Percentiles rank a stretch among this genome's conserved stretches.
These are phyloP conservation scores for Hericium coralloides DNA, from an alignment of 768 basidiomycete species.

Conservation along the genomic window DNA sequence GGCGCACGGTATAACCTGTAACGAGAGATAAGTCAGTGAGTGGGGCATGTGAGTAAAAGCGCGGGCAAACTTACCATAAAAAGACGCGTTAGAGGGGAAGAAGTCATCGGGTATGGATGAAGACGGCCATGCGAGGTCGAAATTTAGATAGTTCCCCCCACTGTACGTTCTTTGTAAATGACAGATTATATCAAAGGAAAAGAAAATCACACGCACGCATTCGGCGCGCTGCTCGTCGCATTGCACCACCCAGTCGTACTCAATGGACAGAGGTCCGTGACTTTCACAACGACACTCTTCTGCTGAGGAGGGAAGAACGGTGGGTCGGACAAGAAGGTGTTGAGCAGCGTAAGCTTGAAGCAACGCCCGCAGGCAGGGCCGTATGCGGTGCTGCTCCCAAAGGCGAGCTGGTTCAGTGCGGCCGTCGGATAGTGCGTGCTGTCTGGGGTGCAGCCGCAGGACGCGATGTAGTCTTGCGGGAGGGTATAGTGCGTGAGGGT, in stretches of 20 bases:
- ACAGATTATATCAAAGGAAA: conserved; percentile 52
- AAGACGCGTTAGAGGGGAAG: conserved; percentile 60
- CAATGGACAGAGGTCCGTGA: conserved; percentile 74
- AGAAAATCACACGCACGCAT: conserved; percentile 45
- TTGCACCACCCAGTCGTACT: conserved; percentile 55
- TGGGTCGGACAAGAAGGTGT: conserved; percentile 56
- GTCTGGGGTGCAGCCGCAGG: conserved; percentile 65
- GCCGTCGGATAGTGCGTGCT: conserved; percentile 62
- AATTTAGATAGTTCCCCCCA: conserved; percentile 64
- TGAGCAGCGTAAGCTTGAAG: conserved; percentile 29
- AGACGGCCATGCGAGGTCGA: conserved; percentile 78
- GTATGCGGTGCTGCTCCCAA: conserved; percentile 61
- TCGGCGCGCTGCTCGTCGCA: conserved; percentile 50
- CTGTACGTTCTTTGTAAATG: conserved; percentile 24
- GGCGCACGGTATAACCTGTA: conserved; percentile 25
- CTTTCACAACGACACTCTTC: conserved; percentile 62
- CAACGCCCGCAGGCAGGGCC: conserved; percentile 71
- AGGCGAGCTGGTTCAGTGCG: conserved; percentile 73
- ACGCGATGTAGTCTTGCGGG: conserved; percentile 47
- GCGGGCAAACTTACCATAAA: conserved; percentile 29
- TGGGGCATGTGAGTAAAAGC: too few relatives aligned
- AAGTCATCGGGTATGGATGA: conserved; percentile 55
- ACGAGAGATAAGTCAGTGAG: neutral
- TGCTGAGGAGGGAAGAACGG: conserved; percentile 56
- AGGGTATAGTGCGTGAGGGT: conserved; percentile 72